Base-by-base conservation (phyloP, 352 stramenopile genomes). In the Phytophthora fragariaefolia region DNA sequence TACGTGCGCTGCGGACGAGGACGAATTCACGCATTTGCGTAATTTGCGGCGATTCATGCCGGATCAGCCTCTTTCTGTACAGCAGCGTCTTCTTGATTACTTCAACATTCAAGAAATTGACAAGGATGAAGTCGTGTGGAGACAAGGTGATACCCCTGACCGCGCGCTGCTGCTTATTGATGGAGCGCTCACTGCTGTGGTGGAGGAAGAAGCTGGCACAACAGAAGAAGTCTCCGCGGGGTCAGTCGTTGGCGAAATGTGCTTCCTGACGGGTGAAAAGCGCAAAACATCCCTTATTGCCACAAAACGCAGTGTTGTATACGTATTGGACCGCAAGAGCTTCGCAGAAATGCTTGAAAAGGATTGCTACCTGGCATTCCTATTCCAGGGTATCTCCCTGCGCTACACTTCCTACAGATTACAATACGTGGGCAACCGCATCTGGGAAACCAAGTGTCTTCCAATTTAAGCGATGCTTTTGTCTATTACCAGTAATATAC, bases 361-460 rank as follows among this genome's bases (percentile, higher is more conserved):
- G 1, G 85, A 93, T 50, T 87, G 80, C 52, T 69, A 82, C 46
- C 28, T 93, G 13, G 85, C 85, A 17, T 93, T 92, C 53, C 69
- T 92, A 8, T 91, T 93, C 53, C 85, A 93, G 55, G 74, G 80
- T 4, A 87, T 93, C 27, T 86, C 85, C 15, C 58, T 93, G 23
- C 78, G 82, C 4, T 93, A 93, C 66, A 90, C 84, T 28, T 93
- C 83, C 0, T 85, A 87, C 53, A 76, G 85, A 17, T 74, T 92
- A 45, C 85, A 93, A 49, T 93, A 93, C 57, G 85, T 93, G 1
- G 85, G 85, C 40, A 93, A 93, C 43, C 85, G 85, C 40, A 93
- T 93, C 64, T 93, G 85, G 85, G 85, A 93, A 61, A 92, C 85
- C 59, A 93, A 93, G 65, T 93, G 85, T 26, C 57, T 93, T 23